A percentile compares a stretch with the other conserved stretches of the same genome.
phyloP scores from a whole-genome alignment of 768 basidiomycete genomes.

The Naematelia aurantialba region DNA sequence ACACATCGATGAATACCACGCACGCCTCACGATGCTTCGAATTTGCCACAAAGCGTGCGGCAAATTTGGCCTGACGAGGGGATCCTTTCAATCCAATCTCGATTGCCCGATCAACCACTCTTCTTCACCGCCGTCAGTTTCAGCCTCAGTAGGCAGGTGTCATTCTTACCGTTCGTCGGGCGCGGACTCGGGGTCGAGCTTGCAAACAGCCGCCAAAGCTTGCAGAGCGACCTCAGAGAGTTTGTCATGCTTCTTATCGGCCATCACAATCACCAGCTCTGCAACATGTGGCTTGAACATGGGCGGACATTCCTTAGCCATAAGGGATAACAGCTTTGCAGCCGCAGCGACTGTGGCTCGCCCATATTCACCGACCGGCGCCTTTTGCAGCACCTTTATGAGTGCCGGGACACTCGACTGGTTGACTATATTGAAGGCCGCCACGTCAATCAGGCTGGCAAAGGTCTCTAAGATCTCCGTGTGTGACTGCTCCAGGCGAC shows the following conservation, averaged over 20 bases:
- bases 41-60: constrained; percentile 67
- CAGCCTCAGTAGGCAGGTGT: not conserved
- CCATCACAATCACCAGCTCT: constrained; percentile 70
- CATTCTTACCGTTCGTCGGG: constrained; percentile 65
- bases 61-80: constrained; percentile 74
- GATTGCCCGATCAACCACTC: constrained; percentile 63
- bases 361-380: constrained; percentile 13
- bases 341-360: constrained; percentile 21
- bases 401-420: constrained; percentile 79
- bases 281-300: constrained; percentile 70
- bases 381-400: constrained; percentile 58
- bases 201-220: constrained; percentile 67
- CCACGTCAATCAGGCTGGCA: constrained; percentile 64
- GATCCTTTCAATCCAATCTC: constrained; percentile 62
- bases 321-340: constrained; percentile 48
- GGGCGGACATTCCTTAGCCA: constrained; percentile 72
- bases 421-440: constrained; percentile 71
- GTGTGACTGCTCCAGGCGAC: constrained; percentile 68
- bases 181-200: constrained; percentile 59
- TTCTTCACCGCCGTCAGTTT: constrained; percentile 52
- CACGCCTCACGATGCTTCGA: constrained; percentile 58
- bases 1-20: constrained; percentile 63
- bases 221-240: constrained; percentile 71
- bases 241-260: constrained; percentile 56
- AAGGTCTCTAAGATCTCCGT: constrained; percentile 65